Evolutionary conservation across 148 eudicot genomes (phyloP), one percentile per base, ranked within the genome.

Genomic region (Fallopia convolvulus): DNA sequence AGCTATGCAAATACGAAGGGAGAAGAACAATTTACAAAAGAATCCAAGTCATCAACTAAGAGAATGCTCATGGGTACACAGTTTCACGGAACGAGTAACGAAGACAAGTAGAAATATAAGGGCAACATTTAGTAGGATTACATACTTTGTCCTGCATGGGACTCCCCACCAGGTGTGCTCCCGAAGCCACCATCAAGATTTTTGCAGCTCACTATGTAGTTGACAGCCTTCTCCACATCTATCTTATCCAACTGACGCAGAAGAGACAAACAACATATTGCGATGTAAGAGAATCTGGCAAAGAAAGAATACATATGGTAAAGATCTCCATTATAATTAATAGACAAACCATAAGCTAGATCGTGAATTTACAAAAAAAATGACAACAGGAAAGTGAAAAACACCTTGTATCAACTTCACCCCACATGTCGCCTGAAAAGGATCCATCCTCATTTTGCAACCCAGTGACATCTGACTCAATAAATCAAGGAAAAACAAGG

Each of bases 381-480:
- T 14, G 40, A n/a, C 47, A 72, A 21, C 17, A 11, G 33, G 33
- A 80, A 66, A 68, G 73, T 42, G 53, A 32, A 58, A 26, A 71
- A 81, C 71, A 91, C 98, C 97, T 83, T 71, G 97, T 89, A 83
- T 95, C 99, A 78, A 91, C 81, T 86, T 95, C 99, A 78, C 97
- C 99, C 99, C 99, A 95, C 18, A 89, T 88, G 83, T 95, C 99
- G 73, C 99, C 99, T 50, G 96, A 83, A 83, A 95, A 91, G 36
- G 99, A 95, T 58, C 99, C 99, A 85, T 95, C 97, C 83, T 89
- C 97, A 78, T 91, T 90, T 79, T 95, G 99, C 80, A 92, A 80
- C 82, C 83, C 80, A 55, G 81, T 88, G 30, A 95, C 77, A 84
- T 95, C 98, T 94, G 74, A 80, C 75, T 81, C 74, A 44, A 75